Conservation (phyloP, 306 rosid species). For the Cicer arietinum region DNA sequence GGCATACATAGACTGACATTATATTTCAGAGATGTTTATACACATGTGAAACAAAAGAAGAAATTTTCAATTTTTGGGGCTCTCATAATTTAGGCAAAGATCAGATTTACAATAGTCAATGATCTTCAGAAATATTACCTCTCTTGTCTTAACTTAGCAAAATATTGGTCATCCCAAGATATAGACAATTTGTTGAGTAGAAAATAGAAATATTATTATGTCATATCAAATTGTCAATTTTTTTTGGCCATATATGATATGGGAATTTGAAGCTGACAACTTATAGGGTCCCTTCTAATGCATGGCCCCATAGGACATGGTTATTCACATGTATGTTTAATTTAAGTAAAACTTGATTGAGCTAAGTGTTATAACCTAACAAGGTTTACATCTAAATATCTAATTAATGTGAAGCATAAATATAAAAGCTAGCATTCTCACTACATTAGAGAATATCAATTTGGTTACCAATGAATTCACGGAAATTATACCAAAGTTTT, state of each 20-base stretch:
- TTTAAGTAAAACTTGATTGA: conserved; percentile 3
- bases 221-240: conserved; percentile 27
- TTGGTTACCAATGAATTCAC: background rate
- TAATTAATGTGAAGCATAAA: conserved; percentile 1
- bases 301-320: conserved; percentile 33
- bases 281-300: conserved; percentile 23
- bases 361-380: background rate
- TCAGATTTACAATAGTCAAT: conserved; percentile 62
- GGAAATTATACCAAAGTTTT: too few species aligned
- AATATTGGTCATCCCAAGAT: conserved; percentile 46
- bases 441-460: background rate
- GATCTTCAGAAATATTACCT: conserved; percentile 42
- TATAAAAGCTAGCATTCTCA: background rate
- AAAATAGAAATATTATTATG: conserved; percentile 32
- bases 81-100: conserved; percentile 42
- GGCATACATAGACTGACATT: conserved; percentile 74
- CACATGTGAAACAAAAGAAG: conserved; percentile 58
- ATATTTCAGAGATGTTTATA: conserved; percentile 52
- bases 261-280: conserved; percentile 39
- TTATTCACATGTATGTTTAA: conserved; percentile 19
- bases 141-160: conserved; percentile 41
- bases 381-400: background rate
- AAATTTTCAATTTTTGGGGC: conserved; percentile 51
- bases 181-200: conserved; percentile 38
- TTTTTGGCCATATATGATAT: background rate